Conservation (phyloP, 768 basidiomycete genomes). For the Candolleomyces aberdarensis region DNA sequence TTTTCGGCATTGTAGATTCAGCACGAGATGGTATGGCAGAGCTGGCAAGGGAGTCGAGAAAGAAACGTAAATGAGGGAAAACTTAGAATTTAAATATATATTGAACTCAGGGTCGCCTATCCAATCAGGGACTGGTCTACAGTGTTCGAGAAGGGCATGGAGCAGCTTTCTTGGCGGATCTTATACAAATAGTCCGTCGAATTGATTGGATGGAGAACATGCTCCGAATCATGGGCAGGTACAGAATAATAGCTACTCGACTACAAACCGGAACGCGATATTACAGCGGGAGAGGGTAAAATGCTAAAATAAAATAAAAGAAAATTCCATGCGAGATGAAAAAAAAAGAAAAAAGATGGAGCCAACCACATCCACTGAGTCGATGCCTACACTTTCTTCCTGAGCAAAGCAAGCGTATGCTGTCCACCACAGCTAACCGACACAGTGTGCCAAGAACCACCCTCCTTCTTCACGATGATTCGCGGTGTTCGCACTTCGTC, state of each 20-base stretch:
- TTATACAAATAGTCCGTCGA: too few relatives aligned
- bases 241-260: background rate
- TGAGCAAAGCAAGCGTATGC: conserved; percentile 70
- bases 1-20: too few relatives aligned
- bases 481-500: conserved; percentile 62
- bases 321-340: background rate
- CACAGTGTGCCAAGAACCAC: conserved; percentile 64
- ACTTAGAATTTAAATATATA: too few relatives aligned
- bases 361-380: conserved; percentile 1
- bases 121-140: too few relatives aligned
- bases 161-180: too few relatives aligned
- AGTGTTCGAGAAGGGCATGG: too few relatives aligned
- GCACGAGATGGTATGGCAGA: background rate
- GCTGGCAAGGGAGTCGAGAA: background rate
- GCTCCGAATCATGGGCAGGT: too few relatives aligned
- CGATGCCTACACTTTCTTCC: conserved; percentile 46
- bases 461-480: conserved; percentile 68
- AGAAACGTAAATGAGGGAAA: too few relatives aligned
- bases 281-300: background rate
- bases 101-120: too few relatives aligned
- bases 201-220: too few relatives aligned
- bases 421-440: conserved; percentile 76
- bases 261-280: background rate
- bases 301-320: background rate
- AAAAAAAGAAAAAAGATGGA: background rate